These are phyloP conservation scores for Russula sp. DNA, from an alignment of 768 basidiomycete genomes.

Conservation along the genomic window DNA sequence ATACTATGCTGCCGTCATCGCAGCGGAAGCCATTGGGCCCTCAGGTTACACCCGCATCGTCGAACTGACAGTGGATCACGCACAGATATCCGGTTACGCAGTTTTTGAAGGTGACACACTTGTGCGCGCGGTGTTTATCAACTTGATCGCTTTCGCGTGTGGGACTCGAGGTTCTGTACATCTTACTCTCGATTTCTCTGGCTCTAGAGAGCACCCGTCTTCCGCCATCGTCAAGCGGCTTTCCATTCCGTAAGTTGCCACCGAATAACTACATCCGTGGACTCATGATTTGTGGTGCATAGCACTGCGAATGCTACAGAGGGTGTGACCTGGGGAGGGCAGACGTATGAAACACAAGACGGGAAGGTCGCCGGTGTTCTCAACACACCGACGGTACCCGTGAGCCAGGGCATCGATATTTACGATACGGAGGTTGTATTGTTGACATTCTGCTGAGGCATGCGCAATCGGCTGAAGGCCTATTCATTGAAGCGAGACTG, in stretches of 20 bases:
- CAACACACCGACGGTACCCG: constrained; percentile 26
- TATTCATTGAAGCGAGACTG: neutral
- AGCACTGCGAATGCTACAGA: constrained; percentile 45
- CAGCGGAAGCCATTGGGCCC: constrained; percentile 48
- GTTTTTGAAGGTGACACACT: constrained; percentile 44
- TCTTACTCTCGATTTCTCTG: neutral
- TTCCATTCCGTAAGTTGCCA: constrained; percentile 35
- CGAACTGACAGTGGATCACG: constrained; percentile 43
- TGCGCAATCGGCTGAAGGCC: neutral
- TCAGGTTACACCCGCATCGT: constrained; percentile 35
- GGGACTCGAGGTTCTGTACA: constrained; percentile 7
- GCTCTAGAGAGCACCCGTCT: constrained; percentile 27
- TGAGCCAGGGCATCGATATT: constrained; percentile 38
- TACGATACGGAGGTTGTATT: constrained; percentile 43
- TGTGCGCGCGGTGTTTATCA: constrained; percentile 49
- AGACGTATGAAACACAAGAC: constrained; percentile 46
- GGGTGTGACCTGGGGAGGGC: constrained; percentile 51
- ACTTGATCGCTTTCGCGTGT: constrained; percentile 39
- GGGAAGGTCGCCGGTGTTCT: constrained; percentile 35
- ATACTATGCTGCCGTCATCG: constrained; percentile 59
- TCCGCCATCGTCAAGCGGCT: constrained; percentile 43
- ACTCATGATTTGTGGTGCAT: neutral
- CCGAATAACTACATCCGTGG: neutral
- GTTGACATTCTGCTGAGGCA: constrained; percentile 28
- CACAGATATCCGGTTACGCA: constrained; percentile 52